Evolutionary conservation across 2,329 filamentous ascomycete genomes (phyloP), one percentile per base, ranked within the genome.

Genomic region (Diaporthe australafricana): DNA sequence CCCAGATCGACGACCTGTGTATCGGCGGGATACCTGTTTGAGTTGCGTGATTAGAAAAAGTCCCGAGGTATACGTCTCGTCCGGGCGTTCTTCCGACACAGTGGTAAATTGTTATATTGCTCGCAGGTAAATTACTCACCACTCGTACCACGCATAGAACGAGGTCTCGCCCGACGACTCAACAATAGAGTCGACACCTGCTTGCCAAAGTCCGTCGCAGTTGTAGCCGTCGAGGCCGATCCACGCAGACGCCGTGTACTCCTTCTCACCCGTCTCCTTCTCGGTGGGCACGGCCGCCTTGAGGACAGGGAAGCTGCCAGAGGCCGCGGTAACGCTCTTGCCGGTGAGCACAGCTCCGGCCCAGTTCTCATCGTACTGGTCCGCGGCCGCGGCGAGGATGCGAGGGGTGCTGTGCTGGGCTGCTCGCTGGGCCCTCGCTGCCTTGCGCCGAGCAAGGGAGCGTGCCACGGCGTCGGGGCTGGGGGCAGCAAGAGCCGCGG

Each of bases 381-480:
- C 50, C 40, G 55, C 20, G 50, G 25, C 27, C 1, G 30, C 32
- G 16, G 47, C 47, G 25, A 42, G 63, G 17, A 62, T 42, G 17
- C n/a, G 27, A 42, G 42, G 20, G 20, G 7, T 35, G 30, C 27
- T 48, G 27, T 63, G 60, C 42, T 52, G 40, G 42, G 55, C 30
- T 32, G 32, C 32, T 32, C 45, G n/a, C n/a, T 38, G 52, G 20
- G 52, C 32, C 17, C 52, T 71, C 14, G 30, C 40, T 16, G 35
- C 68, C 68, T 45, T 56, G 9, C 66, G 53, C n/a, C 66, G 66
- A 48, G 66, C 66, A 35, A 70, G 47, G 8, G 57, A 70, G 30
- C 68, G 50, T 17, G 62, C 62, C 17, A 66, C 88, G 0, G 93
- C 92, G 76, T 91, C 90, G 5, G 94, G 94, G 0, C 96, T 96